Evolutionary conservation across 768 basidiomycete genomes (phyloP), one percentile per base, ranked within the genome.

Genomic region (Lanmaoa rubissima): DNA sequence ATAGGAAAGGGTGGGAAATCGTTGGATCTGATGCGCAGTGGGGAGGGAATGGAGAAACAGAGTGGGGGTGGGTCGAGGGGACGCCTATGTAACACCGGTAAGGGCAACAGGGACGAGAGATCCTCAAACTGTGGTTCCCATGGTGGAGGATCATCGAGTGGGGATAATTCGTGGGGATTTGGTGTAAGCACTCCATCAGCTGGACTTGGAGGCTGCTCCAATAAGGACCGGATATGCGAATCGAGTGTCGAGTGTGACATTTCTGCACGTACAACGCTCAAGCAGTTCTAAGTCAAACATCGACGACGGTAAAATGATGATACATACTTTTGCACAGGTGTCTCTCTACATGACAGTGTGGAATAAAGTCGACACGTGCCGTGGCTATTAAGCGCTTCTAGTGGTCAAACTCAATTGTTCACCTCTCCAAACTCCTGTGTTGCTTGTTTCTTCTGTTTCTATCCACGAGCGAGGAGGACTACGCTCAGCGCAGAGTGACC

Each of bases 1-100:
- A 71, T 68, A 46, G 44, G 45, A 52, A 71, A 71, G 8, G 64
- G 53, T 2, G 70, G 71, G 38, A 71, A 71, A 16, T 66, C 49
- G 36, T 59, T 51, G 10, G 71, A 68, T 58, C 58, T 53, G 31
- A 71, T 53, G 36, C 71, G 67, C 2, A 64, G 35, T 10, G 70
- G 71, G 16, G 71, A 68, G 3, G 59, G 60, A 2, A 38, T 62
- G 16, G 70, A 71, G 50, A 71, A 71, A 39, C 70, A 71, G 45
- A 46, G 38, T 1, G 70, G 70, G 9, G 71, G 71, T 48, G 70
- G 71, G 41, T 71, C 70, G 2, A 71, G 66, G 10, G 70, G 70
- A 3, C 58, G 61, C 11, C 71, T 59, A 5, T 5, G 28, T 10
- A 13, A 11, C 6, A 14, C 7, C 6, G 55, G 51, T 1, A 17